Evolutionary conservation across 257 asterid genomes (phyloP).

Genomic region (Solanum verrucosum): DNA sequence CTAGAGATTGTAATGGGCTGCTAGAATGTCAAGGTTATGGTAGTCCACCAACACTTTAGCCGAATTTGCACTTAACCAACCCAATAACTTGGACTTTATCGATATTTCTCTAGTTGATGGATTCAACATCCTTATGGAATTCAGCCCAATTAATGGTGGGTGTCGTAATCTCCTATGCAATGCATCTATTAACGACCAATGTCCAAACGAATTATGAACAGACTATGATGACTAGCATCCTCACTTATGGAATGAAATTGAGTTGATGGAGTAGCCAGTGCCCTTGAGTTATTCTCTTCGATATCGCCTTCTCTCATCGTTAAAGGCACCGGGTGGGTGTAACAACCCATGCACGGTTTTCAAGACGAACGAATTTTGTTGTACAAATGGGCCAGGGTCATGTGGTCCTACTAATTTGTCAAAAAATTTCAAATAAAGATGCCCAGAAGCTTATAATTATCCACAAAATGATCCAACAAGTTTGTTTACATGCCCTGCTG

Average conservation of each 20-base stretch:
- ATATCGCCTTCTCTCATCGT: no score
- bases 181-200: constrained; percentile 19
- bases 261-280: no score
- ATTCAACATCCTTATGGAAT: constrained; percentile 16
- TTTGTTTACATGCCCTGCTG: no score
- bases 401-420: neutral
- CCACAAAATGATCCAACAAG: no score
- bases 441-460: no score
- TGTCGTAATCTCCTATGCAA: constrained; percentile 21
- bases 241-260: no score
- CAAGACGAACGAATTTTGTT: constrained; percentile 20
- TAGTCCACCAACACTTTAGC: constrained; percentile 18
- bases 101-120: constrained; percentile 22
- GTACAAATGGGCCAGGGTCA: constrained; percentile 32
- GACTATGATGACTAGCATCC: no score
- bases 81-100: constrained; percentile 7
- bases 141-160: neutral
- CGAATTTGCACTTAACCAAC: constrained; percentile 14
- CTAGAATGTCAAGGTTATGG: constrained; percentile 16
- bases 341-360: constrained; percentile 30
- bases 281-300: no score
- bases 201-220: constrained; percentile 23
- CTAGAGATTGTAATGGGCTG: constrained; percentile 13
- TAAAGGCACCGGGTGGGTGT: constrained; percentile 16
- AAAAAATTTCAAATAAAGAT: no score